Conservation (phyloP, 2,329 filamentous ascomycete genomes). For the Elsinoe perseae region DNA sequence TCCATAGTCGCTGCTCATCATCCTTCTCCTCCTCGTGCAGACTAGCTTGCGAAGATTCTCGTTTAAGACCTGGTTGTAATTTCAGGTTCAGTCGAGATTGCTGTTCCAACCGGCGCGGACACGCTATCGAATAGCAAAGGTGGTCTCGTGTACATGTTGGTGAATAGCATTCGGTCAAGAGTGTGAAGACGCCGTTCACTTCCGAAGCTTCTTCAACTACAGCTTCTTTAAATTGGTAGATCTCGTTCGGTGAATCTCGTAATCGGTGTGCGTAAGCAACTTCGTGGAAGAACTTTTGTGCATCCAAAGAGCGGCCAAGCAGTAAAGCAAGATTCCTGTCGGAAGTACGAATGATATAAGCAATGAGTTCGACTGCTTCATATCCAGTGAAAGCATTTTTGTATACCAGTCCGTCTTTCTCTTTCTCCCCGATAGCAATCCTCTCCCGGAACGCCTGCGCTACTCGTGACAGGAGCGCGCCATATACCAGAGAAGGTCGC, state of each 20-base stretch:
- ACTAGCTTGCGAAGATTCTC: slow-evolving; percentile 60
- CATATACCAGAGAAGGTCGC: slow-evolving; percentile 80
- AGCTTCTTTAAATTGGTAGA: slow-evolving; percentile 94
- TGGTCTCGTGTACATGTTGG: slow-evolving; percentile 94
- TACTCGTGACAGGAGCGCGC: slow-evolving; percentile 85
- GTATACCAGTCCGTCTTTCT: slow-evolving; percentile 95
- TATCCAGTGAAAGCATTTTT: slow-evolving; percentile 94
- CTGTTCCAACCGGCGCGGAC: slow-evolving; percentile 85
- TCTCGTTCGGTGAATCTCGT: slow-evolving; percentile 85
- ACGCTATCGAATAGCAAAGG: slow-evolving; percentile 96
- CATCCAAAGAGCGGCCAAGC: slow-evolving; percentile 83
- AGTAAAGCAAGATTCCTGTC: slow-evolving; percentile 90
- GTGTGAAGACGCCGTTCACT: slow-evolving; percentile 93
- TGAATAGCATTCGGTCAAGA: slow-evolving; percentile 95
- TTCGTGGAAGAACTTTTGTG: slow-evolving; percentile 98
- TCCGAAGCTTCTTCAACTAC: slow-evolving; percentile 76
- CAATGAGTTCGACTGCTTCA: slow-evolving; percentile 90
- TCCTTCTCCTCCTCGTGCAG: slow-evolving; percentile 73
- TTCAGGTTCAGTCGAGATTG: slow-evolving; percentile 91
- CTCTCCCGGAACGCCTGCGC: slow-evolving; percentile 87
- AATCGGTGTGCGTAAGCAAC: slow-evolving; percentile 95
- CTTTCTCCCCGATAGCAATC: slow-evolving; percentile 75
- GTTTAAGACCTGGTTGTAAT: slow-evolving; percentile 76
- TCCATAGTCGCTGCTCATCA: slow-evolving; percentile 98
- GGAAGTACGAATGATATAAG: slow-evolving; percentile 93